Evolutionary conservation across 768 basidiomycete species (phyloP), one percentile per base, ranked within the genome.

Genomic region (Suillus clintonianus): DNA sequence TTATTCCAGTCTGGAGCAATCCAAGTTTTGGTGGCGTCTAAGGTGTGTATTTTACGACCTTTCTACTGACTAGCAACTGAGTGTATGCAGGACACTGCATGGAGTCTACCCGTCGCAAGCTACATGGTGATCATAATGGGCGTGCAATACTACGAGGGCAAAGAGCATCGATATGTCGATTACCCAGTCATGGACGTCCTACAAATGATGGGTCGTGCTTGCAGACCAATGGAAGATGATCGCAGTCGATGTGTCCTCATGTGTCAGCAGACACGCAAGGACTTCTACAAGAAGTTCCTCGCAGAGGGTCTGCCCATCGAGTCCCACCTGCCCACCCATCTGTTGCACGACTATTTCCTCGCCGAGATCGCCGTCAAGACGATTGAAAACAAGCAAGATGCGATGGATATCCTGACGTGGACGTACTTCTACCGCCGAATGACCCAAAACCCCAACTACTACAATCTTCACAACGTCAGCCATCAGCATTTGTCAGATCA

Each of bases 71-170:
- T 42, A 14, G 34, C 45, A 5, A 22, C 54, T 24, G 30, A 22
- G 27, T 27, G 27, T 32, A 6, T 51, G n/a, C 56, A 96, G 92
- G 97, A 99, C 68, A 95, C 93, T 0, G 94, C 95, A 0, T 99
- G 97, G 97, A 94, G 89, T 71, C 81, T 99, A 8, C 96, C 97
- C 0, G 88, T 97, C 19, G 87, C 94, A 0, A 89, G 93, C 63
- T 96, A 97, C 77, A 97, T 99, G 94, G 96, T 98, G 48, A 89
- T 99, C 74, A 94, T 99, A 69, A 98, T 99, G 96, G 97, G 97
- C n/a, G 95, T 98, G 0, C 97, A 99, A 72, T 90, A 78, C 64
- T 99, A 92, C 69, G 96, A 99, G 75, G 97, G 97, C 72, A 93
- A 95, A 77, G 97, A 99, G 70, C 97, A 99, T 72, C 92, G 97